Evolutionary conservation across 2,329 filamentous ascomycete species (phyloP).

Genomic region (Chaetomium sp.): DNA sequence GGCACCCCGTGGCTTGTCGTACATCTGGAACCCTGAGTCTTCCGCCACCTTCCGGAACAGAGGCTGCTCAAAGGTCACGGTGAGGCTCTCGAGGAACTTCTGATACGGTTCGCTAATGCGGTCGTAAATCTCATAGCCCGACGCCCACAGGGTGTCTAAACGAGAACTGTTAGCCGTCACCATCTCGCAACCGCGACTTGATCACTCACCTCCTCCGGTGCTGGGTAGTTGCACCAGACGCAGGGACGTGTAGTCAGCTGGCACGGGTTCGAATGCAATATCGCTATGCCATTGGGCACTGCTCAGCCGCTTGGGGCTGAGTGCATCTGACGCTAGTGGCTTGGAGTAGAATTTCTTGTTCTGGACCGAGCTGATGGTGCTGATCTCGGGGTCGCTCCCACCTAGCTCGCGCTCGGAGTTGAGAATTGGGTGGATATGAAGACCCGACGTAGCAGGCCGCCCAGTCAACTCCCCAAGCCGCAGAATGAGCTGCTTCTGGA

Average conservation of each 20-base stretch:
- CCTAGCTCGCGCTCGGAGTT: slow-evolving; percentile 58
- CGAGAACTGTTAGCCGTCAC: neutral
- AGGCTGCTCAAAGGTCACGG: slow-evolving; percentile 48
- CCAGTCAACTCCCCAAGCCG: slow-evolving; percentile 62
- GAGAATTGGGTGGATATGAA: slow-evolving; percentile 63
- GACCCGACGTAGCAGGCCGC: slow-evolving; percentile 57
- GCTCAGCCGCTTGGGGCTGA: slow-evolving; percentile 41
- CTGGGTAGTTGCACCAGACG: slow-evolving; percentile 52
- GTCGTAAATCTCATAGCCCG: slow-evolving; percentile 53
- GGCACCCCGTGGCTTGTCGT: slow-evolving; percentile 51
- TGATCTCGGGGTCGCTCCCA: slow-evolving; percentile 56
- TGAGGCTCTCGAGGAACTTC: slow-evolving; percentile 50
- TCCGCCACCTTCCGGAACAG: slow-evolving; percentile 46
- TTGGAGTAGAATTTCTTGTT: slow-evolving; percentile 45
- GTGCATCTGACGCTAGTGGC: slow-evolving; percentile 26
- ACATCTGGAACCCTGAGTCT: slow-evolving; percentile 46
- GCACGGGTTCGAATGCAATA: slow-evolving; percentile 56
- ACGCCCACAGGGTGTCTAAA: slow-evolving; percentile 49
- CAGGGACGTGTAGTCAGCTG: slow-evolving; percentile 57
- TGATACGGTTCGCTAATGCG: slow-evolving; percentile 51
- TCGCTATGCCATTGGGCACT: slow-evolving; percentile 55
- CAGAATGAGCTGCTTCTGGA: slow-evolving; percentile 62
- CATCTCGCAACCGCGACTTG: no score
- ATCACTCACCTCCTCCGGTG: slow-evolving; percentile 40
- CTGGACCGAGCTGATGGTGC: slow-evolving; percentile 59